Base-by-base conservation (phyloP, 2,329 filamentous ascomycete species). In the Ceratocystis eucalypticola region DNA sequence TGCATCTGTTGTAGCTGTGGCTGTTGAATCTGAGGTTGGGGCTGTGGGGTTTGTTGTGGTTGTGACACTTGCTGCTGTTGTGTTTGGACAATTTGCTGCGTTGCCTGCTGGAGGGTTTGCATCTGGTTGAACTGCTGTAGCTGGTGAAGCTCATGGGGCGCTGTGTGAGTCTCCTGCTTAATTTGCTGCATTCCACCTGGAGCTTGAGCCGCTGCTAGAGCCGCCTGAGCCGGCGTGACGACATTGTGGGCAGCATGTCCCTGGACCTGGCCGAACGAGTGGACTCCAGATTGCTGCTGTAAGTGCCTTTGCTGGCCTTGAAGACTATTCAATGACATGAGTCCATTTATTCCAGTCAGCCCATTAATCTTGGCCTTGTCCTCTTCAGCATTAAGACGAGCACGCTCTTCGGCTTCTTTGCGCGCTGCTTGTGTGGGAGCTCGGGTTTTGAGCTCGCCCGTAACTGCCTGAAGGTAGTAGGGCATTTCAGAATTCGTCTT, bases 401-500 rank as follows among this genome's bases (percentile, higher is more conserved):
- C 83, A 61, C 82, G 80, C 73, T 87, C 84, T 71, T 87, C 85
- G 0, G 84, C 84, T 72, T 87, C 85, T 69, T 87, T 87, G 25
- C 84, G 78, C 0, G 85, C 85, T n/a, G 85, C 85, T 72, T 88
- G 85, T 1, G 84, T 87, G 0, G 89, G 90, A 0, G 90, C 89
- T 17, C 90, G 80, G 0, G 91, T 96, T 75, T 94, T 93, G 46
- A 96, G 78, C 75, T 96, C 91, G 2, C 91, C 91, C 0, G 91
- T 96, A 10, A 96, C 91, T 37, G 88, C 89, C 72, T 92, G 87
- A 25, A 96, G 77, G 71, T 94, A 94, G 71, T 89, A 91, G 0
- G 91, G 91, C 74, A 96, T 92, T 72, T 96, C 91, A 4, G 91
- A 91, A 64, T 90, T 90, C 20, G 88, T 93, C 77, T 96, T 96